phyloP scores from a whole-genome alignment of 805 yeast species.

The Alloascoidea africana region DNA sequence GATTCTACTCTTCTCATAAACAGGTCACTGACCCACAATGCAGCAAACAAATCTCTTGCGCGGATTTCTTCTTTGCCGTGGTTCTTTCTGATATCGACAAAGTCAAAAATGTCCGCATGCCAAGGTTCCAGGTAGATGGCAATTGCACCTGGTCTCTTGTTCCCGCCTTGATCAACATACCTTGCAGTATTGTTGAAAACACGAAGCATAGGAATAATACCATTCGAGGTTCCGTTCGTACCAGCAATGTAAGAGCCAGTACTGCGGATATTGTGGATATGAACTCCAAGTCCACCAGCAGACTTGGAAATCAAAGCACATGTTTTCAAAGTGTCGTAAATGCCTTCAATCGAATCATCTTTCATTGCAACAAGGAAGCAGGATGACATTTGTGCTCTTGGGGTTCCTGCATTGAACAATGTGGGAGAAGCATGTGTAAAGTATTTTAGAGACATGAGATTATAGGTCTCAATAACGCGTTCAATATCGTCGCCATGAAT shows the following conservation, averaged over 20 bases:
- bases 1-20: constrained; percentile 83
- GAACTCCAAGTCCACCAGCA: constrained; percentile 93
- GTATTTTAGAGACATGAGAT: constrained; percentile 72
- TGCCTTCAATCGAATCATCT: constrained; percentile 92
- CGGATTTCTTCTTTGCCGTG: constrained; percentile 91
- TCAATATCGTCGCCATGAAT: constrained; percentile 62
- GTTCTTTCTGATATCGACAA: constrained; percentile 76
- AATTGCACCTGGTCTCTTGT: constrained; percentile 95
- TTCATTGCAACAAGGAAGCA: constrained; percentile 86
- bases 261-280: constrained; percentile 75
- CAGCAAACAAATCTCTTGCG: constrained; percentile 87
- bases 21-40: constrained; percentile 88
- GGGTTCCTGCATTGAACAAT: constrained; percentile 84
- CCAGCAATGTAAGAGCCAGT: constrained; percentile 83
- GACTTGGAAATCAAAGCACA: constrained; percentile 86
- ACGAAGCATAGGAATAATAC: constrained; percentile 90
- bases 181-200: constrained; percentile 94
- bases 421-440: constrained; percentile 96
- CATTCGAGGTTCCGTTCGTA: constrained; percentile 85
- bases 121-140: constrained; percentile 92
- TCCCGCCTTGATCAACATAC: constrained; percentile 97
- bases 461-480: constrained; percentile 65
- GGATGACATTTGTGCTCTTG: constrained; percentile 73
- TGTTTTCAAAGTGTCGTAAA: constrained; percentile 75
- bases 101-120: constrained; percentile 87